Evolutionary conservation across 257 asterid species (phyloP).

Genomic region (Solanum dulcamara): DNA sequence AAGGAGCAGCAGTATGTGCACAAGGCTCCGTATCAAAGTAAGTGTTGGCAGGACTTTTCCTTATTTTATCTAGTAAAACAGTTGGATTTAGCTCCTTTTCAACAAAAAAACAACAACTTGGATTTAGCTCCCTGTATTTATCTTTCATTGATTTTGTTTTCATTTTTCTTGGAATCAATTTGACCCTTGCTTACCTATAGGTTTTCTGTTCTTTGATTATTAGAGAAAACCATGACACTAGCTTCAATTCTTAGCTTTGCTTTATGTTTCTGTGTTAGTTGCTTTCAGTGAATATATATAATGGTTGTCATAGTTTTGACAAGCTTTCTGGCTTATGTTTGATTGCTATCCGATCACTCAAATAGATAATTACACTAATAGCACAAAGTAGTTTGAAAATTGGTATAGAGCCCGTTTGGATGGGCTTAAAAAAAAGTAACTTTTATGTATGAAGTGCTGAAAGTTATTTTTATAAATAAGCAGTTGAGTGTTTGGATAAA

Average conservation of each 20-base stretch:
- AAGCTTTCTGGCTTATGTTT: not conserved
- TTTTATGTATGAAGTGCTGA: too few relatives aligned
- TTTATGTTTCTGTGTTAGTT: not conserved
- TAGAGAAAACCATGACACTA: not conserved
- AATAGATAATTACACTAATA: not conserved
- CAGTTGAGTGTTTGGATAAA: too few relatives aligned
- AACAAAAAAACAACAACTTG: not conserved
- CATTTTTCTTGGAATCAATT: not conserved
- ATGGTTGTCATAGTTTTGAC: not conserved
- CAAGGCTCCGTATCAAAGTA: conserved; percentile 70
- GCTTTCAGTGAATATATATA: not conserved
- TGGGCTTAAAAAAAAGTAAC: too few relatives aligned
- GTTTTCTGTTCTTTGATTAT: not conserved
- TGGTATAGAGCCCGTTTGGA: too few relatives aligned
- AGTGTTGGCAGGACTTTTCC: not conserved
- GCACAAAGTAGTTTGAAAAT: not conserved
- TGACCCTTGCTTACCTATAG: not conserved
- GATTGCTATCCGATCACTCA: not conserved
- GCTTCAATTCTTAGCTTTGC: not conserved
- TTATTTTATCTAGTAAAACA: not conserved
- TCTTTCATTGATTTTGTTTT: not conserved
- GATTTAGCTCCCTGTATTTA: not conserved
- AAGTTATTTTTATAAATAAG: too few relatives aligned
- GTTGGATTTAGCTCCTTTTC: not conserved
- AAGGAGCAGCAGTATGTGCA: conserved; percentile 55